phyloP scores from a whole-genome alignment of 768 basidiomycete species.

The Pholiota microspora region DNA sequence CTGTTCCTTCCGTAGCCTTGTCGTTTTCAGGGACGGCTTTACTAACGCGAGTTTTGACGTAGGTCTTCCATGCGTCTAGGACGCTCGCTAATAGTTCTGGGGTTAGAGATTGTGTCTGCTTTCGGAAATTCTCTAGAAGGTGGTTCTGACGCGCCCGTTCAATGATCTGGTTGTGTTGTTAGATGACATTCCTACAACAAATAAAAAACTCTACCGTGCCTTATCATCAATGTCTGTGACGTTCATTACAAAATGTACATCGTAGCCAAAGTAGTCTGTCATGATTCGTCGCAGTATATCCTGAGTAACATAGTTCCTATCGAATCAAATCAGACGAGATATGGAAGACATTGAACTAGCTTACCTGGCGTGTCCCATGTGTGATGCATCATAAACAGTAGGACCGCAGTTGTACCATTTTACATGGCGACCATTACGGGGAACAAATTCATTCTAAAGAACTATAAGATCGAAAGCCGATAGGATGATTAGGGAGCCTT shows the following conservation, averaged over 20 bases:
- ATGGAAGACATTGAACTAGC: background rate
- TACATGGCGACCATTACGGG: conserved; percentile 66
- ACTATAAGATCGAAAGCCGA: conserved; percentile 12
- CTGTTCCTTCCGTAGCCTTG: conserved; percentile 44
- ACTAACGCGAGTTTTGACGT: conserved; percentile 59
- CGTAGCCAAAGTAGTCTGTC: conserved; percentile 95
- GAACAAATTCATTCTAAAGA: conserved; percentile 71
- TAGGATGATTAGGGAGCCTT: conserved; percentile 18
- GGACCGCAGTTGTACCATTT: conserved; percentile 99
- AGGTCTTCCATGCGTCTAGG: conserved; percentile 61
- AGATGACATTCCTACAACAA: conserved; percentile 7
- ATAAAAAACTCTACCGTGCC: conserved; percentile 45
- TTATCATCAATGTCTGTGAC: conserved; percentile 99
- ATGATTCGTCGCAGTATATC: conserved; percentile 89
- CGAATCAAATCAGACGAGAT: conserved; percentile 8
- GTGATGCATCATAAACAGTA: conserved; percentile 96
- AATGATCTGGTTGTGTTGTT: conserved; percentile 68
- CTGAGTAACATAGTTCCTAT: conserved; percentile 94
- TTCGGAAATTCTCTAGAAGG: conserved; percentile 61
- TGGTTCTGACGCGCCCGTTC: conserved; percentile 82
- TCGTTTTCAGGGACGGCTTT: conserved; percentile 58
- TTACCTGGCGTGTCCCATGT: conserved; percentile 99
- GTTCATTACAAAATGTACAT: conserved; percentile 99
- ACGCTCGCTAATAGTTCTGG: conserved; percentile 56
- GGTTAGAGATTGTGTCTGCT: conserved; percentile 53